Evolutionary conservation across 805 yeast species (phyloP), one percentile per base, ranked within the genome.

Genomic region (Hanseniaspora vineae): DNA sequence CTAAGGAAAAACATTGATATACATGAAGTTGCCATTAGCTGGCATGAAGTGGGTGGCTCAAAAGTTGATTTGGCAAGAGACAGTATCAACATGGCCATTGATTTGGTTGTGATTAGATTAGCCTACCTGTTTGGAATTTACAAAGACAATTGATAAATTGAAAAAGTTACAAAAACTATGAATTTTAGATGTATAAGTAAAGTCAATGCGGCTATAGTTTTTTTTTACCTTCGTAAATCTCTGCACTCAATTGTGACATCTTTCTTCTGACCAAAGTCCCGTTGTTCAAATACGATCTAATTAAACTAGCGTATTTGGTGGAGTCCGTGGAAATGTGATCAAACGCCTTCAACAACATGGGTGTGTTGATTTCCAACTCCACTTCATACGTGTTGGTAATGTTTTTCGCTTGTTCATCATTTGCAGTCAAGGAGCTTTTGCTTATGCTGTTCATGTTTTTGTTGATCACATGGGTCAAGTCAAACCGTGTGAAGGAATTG

Each of bases 41-140:
- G 98, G 98, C 96, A 88, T 65, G 98, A 92, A 65, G 92, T 92
- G 42, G 94, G 77, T 55, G 98, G 98, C 0, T 84, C 95, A 42
- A 92, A 92, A 65, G 83, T 92, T 65, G 96, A 82, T 58, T 71
- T 92, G 50, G 96, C 97, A 9, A 73, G 84, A 54, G 98, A 90
- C 64, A 80, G 90, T 48, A 77, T 92, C 51, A 78, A 75, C 50
- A 92, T 92, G 98, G 97, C 97, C 14, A 75, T 85, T 42, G 98
- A 92, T 61, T 70, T 92, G 64, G 84, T 92, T 39, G 88, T 87
- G 17, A 90, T 94, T 42, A 73, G 98, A 56, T 64, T 87, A 66
- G 96, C 97, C 5, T 92, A 90, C 61, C 54, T 86, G 20, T 61
- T 88, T 51, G 96, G 97, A 9, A 75, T 92, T 43, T 92, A 92